phyloP scores from a whole-genome alignment of 2,329 filamentous ascomycete genomes.

The Pestalotiopsis sp. region DNA sequence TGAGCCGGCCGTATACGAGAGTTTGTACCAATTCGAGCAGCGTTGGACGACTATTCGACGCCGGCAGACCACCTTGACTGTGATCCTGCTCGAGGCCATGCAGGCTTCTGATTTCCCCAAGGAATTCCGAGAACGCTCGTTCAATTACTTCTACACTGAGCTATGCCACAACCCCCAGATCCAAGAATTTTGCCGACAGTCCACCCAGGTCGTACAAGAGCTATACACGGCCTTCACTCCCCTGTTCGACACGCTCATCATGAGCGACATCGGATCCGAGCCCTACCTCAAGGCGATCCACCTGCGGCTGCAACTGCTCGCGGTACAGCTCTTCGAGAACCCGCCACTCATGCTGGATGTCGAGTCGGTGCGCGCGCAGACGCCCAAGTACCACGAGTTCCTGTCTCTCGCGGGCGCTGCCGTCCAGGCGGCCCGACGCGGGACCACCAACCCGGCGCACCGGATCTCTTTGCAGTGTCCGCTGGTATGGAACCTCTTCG shows the following conservation, averaged over 20 bases:
- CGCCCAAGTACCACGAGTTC: slow-evolving; percentile 35
- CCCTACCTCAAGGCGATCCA: slow-evolving; percentile 35
- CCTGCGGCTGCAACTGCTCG: slow-evolving; percentile 33
- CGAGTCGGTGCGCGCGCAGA: slow-evolving; percentile 22
- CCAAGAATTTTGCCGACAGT: slow-evolving; percentile 18
- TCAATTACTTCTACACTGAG: slow-evolving; percentile 18
- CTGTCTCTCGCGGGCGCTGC: slow-evolving; percentile 34
- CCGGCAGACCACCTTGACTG: slow-evolving; percentile 19
- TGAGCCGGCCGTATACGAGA: slow-evolving; percentile 23
- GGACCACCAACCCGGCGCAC: slow-evolving; percentile 23
- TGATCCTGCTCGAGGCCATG: slow-evolving; percentile 24
- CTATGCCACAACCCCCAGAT: slow-evolving; percentile 23
- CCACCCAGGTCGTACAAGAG: slow-evolving; percentile 14
- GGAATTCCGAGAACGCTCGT: slow-evolving; percentile 15
- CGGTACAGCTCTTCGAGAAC: slow-evolving; percentile 31
- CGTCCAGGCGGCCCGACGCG: slow-evolving; percentile 19
- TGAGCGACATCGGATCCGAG: slow-evolving; percentile 27
- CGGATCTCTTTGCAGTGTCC: slow-evolving; percentile 32
- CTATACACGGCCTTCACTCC: slow-evolving; percentile 35
- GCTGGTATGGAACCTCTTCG: slow-evolving; percentile 27
- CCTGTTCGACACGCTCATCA: slow-evolving; percentile 33
- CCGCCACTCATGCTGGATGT: slow-evolving; percentile 27
- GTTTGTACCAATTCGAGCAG: slow-evolving; percentile 28
- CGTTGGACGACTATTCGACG: slow-evolving; percentile 21
- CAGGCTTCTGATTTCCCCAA: slow-evolving; percentile 14